Evolutionary conservation across 306 rosid species (phyloP).

Genomic region (Sphenostylis stenocarpa): DNA sequence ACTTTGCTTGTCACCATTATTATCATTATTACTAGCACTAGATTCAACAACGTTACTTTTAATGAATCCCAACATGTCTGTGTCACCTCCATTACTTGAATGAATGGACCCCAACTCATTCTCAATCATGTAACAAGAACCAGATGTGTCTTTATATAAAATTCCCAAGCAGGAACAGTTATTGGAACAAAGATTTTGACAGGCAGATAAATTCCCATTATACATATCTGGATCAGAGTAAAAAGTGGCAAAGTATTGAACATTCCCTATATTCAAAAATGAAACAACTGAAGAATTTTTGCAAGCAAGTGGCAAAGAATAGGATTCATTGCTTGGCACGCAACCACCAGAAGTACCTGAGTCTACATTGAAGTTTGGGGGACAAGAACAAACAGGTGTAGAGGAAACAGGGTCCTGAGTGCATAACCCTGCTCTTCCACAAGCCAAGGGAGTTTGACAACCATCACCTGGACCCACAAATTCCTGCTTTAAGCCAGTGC

Average conservation of each 20-base stretch:
- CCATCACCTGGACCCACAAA: slow-evolving; percentile 56
- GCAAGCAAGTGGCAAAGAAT: slow-evolving; percentile 58
- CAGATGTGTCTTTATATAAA: slow-evolving; percentile 56
- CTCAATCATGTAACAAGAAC: slow-evolving; percentile 69
- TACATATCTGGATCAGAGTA: slow-evolving; percentile 49
- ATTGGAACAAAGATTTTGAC: slow-evolving; percentile 65
- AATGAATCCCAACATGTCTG: slow-evolving; percentile 55
- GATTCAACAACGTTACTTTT: slow-evolving; percentile 43
- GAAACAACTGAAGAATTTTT: slow-evolving; percentile 53
- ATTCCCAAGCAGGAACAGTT: slow-evolving; percentile 83
- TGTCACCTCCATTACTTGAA: slow-evolving; percentile 29
- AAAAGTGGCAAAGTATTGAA: slow-evolving; percentile 52
- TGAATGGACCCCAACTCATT: slow-evolving; percentile 66
- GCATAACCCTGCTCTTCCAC: slow-evolving; percentile 75
- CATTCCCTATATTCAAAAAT: slow-evolving; percentile 57
- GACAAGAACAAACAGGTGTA: slow-evolving; percentile 69
- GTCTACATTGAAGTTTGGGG: slow-evolving; percentile 50
- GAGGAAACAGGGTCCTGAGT: slow-evolving; percentile 38
- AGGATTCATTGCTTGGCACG: slow-evolving; percentile 58
- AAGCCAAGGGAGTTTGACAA: slow-evolving; percentile 67
- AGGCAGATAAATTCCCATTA: slow-evolving; percentile 50
- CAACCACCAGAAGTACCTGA: slow-evolving; percentile 54
- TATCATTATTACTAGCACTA: background rate
- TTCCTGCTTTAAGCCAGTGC: slow-evolving; percentile 49
- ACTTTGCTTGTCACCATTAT: background rate